phyloP scores from a whole-genome alignment of 2,329 filamentous ascomycete species.

The Claviceps quebecensis region DNA sequence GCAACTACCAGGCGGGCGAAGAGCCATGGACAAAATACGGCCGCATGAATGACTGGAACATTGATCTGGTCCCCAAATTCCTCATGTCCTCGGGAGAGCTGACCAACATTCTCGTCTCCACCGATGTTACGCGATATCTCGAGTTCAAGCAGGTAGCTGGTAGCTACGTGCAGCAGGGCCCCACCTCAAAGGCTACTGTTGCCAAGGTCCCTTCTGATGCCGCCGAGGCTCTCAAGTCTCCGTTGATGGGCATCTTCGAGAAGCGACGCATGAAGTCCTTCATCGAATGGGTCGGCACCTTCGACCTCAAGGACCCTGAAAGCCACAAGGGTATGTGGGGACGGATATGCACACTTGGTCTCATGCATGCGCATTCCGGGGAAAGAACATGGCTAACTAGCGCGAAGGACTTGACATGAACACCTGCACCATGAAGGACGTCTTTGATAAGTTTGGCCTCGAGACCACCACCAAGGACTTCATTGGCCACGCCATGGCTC shows the following conservation, averaged over 20 bases:
- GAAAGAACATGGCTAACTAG: constrained; percentile 7
- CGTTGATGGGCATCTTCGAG: constrained; percentile 94
- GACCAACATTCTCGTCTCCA: constrained; percentile 96
- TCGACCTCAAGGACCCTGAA: constrained; percentile 64
- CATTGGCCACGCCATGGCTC: constrained; percentile 94
- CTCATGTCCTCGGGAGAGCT: constrained; percentile 97
- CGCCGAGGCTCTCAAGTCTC: constrained; percentile 76
- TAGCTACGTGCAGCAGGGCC: constrained; percentile 87
- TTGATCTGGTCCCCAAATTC: constrained; percentile 95
- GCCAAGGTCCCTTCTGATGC: constrained; percentile 96
- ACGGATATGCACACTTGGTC: not conserved
- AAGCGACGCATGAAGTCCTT: constrained; percentile 96
- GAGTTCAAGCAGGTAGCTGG: constrained; percentile 92
- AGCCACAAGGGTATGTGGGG: constrained; percentile 68
- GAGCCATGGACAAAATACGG: constrained; percentile 98
- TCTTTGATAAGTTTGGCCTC: constrained; percentile 95
- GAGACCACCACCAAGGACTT: constrained; percentile 86
- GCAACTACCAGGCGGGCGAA: constrained; percentile 62
- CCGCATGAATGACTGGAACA: constrained; percentile 96
- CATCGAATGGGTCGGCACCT: constrained; percentile 85
- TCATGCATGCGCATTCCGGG: not conserved
- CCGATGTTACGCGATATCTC: constrained; percentile 77
- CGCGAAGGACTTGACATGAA: constrained; percentile 61
- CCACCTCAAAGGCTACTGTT: constrained; percentile 71
- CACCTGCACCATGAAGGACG: constrained; percentile 84